Evolutionary conservation across 2,329 filamentous ascomycete species (phyloP).

Genomic region (Diplodia sapinea): DNA sequence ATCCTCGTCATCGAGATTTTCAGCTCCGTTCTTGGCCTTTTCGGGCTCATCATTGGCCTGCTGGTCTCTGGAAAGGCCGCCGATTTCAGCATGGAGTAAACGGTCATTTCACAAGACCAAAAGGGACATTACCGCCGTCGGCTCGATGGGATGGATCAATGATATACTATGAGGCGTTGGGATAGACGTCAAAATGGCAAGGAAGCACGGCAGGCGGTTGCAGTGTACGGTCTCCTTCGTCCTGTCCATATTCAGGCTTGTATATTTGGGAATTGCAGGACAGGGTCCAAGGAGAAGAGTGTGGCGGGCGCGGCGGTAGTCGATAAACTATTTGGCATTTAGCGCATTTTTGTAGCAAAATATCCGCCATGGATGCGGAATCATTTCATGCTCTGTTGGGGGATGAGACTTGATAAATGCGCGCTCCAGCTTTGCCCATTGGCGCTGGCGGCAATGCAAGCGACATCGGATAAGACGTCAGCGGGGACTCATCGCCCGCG

Average conservation of each 20-base stretch:
- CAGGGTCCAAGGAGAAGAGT: neutral
- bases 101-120: conserved; percentile 36
- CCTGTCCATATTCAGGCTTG: conserved; percentile 27
- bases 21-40: conserved; percentile 94
- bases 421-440: no score
- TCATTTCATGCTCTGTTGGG: conserved; percentile 1
- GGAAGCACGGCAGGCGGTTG: neutral
- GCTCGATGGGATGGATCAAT: conserved; percentile 9
- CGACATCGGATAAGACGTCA: conserved; percentile 14
- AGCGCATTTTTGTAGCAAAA: conserved; percentile 28
- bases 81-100: conserved; percentile 61
- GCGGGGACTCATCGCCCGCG: neutral
- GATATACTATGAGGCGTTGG: conserved; percentile 29
- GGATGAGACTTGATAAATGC: neutral
- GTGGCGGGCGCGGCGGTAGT: neutral
- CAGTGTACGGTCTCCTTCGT: conserved; percentile 16
- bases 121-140: conserved; percentile 12
- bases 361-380: conserved; percentile 24
- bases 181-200: conserved; percentile 24
- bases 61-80: conserved; percentile 82
- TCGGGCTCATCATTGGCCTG: conserved; percentile 93
- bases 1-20: conserved; percentile 99
- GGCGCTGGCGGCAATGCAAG: neutral
- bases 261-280: conserved; percentile 13
- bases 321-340: conserved; percentile 18